Conservation (phyloP, 805 yeast species). For the Yarrowia yakushimensis region DNA sequence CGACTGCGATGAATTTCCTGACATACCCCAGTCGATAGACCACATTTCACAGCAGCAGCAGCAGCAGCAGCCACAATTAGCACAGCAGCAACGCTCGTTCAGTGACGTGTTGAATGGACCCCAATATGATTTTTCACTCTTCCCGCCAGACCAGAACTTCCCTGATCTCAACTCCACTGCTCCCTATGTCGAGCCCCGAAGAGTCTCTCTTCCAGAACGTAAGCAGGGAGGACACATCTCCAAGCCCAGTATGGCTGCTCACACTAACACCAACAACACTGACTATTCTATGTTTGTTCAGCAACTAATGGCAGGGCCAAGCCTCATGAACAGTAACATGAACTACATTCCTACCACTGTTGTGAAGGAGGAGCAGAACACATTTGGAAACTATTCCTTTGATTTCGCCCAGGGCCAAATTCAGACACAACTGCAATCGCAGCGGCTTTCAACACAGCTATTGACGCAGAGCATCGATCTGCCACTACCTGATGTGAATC, state of each 20-base stretch:
- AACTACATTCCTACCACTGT: not conserved
- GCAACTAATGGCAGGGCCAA: not conserved
- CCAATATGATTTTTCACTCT: conserved; percentile 11
- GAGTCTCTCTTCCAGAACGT: conserved; percentile 1
- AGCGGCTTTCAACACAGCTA: not conserved
- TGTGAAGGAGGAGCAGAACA: not conserved
- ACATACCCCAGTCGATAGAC: conserved; percentile 20
- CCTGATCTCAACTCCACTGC: not conserved
- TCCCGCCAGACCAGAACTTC: not conserved
- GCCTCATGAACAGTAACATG: not conserved
- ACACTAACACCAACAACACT: not conserved
- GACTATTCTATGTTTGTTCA: conserved; percentile 12
- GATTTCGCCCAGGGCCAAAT: not conserved
- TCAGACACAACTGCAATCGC: not conserved
- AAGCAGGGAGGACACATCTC: not conserved
- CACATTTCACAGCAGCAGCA: not conserved
- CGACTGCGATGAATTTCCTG: conserved; percentile 18
- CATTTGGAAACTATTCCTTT: not conserved
- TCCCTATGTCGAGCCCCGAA: conserved; percentile 9
- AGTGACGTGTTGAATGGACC: not conserved
- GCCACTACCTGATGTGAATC: conserved; percentile 8
- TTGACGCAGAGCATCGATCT: conserved; percentile 1
- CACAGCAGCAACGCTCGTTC: conserved; percentile 9
- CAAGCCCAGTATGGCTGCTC: not conserved
- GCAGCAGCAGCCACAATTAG: not conserved